Base-by-base conservation (phyloP, 163 green algal genomes). In the Volvox carteri region DNA sequence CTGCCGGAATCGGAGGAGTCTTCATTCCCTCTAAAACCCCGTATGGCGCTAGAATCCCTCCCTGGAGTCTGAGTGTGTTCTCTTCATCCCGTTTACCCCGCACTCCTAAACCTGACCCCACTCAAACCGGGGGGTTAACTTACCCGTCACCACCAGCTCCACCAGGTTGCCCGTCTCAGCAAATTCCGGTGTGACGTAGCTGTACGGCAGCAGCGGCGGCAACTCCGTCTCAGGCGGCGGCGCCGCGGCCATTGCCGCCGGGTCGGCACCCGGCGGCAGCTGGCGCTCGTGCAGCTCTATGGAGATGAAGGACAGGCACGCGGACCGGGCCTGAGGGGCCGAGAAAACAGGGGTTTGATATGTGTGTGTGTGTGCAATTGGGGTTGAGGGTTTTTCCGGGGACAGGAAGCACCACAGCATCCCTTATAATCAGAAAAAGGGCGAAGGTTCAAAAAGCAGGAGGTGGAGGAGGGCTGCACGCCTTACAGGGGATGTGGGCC, bases 161-260 rank as follows among this genome's bases (percentile, higher is more conserved):
- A 89, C 70, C 84, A 89, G 60, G 84, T 89, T 89, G 50, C 50
- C 68, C 8, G 9, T 50, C 84, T 81, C 50, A 35, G 39, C 68
- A 14, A n/a, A 46, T 37, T 84, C 84, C 25, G 52, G 39, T 2
- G 2, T 48, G 23, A 89, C 84, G n/a, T 39, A 89, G 70, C 84
- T 84, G 70, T 76, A 89, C 41, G 84, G 84, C 84, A 79, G 68
- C 70, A 89, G 37, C 42, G 84, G 84, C 28, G 84, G 84, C 70
- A 89, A 68, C 70, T 89, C 84, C 23, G 50, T 30, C 46, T 80
- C 81, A 12, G 67, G 67, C n/a, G 79, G 62, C 65, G 81, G 81
- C 11, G 52, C 70, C 21, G 84, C 70, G 0, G 81, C 65, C 46
- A 72, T 33, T 23, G 81, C 81, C 39, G 81, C 81, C 0, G 84